phyloP scores from a whole-genome alignment of 176 grass and related monocot genomes.

The Miscanthus lutarioriparius region DNA sequence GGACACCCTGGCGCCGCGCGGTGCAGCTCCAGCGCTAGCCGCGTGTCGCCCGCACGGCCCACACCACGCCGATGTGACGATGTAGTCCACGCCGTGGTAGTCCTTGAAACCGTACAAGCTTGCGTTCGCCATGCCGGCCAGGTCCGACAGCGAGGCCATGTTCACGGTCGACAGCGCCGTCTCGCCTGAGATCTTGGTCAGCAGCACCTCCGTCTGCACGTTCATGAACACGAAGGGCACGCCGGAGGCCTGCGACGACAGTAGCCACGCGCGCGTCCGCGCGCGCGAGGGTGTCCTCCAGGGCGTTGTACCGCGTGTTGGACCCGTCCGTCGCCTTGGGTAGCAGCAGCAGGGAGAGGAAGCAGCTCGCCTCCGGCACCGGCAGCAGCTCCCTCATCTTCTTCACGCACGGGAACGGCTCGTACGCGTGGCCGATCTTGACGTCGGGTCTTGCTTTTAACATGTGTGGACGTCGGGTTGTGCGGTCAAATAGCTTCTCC shows the following conservation, averaged over 20 bases:
- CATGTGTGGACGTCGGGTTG: no score
- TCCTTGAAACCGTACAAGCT: conserved; percentile 96
- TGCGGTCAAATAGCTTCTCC: no score
- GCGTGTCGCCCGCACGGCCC: conserved; percentile 74
- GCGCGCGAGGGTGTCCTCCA: conserved; percentile 87
- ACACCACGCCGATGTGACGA: conserved; percentile 78
- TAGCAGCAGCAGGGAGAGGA: conserved; percentile 79
- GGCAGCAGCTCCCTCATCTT: conserved; percentile 80
- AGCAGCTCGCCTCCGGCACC: conserved; percentile 47
- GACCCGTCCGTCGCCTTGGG: conserved; percentile 58
- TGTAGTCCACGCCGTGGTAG: conserved; percentile 97
- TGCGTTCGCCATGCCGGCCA: conserved; percentile 70
- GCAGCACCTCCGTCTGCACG: conserved; percentile 84
- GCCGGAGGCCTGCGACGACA: conserved; percentile 58
- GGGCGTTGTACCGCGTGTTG: conserved; percentile 60
- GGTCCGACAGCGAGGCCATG: conserved; percentile 73
- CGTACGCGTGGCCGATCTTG: conserved; percentile 56
- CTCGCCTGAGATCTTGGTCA: conserved; percentile 96
- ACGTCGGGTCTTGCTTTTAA: no score
- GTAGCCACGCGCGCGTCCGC: conserved; percentile 83
- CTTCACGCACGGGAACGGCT: conserved; percentile 84
- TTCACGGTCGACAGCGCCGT: conserved; percentile 74
- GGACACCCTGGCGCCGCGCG: conserved; percentile 47
- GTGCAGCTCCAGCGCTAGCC: conserved; percentile 68
- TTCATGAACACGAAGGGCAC: conserved; percentile 65